These are phyloP conservation scores for Zymoseptoria pseudotritici DNA, from an alignment of 2,329 filamentous ascomycete species.

Conservation along the genomic window DNA sequence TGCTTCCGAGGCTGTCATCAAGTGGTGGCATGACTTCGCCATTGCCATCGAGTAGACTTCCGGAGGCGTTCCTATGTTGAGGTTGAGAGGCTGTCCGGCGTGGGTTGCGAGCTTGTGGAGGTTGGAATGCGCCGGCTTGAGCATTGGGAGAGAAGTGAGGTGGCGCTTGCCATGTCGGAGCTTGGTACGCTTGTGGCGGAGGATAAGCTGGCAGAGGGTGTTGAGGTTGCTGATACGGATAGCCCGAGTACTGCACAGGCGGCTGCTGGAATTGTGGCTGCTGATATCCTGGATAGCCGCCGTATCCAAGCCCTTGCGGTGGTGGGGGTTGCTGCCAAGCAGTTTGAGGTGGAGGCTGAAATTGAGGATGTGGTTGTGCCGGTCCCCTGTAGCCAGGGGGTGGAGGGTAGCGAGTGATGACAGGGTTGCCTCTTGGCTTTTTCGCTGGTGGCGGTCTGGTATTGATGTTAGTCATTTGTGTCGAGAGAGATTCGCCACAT, in stretches of 20 bases:
- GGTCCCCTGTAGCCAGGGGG: constrained; percentile 39
- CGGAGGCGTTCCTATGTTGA: constrained; percentile 10
- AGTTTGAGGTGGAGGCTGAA: constrained; percentile 6
- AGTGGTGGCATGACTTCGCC: constrained; percentile 21
- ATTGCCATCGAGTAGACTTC: constrained; percentile 20
- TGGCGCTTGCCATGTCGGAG: not conserved
- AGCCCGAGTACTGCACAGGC: constrained; percentile 5
- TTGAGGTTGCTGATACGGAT: constrained; percentile 13
- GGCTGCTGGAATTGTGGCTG: constrained; percentile 1
- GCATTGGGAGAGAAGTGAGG: constrained; percentile 7
- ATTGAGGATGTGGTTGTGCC: constrained; percentile 10
- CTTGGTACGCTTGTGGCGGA: constrained; percentile 6
- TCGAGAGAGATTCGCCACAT: not conserved
- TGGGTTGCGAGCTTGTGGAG: constrained; percentile 5
- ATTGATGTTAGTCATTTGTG: not conserved
- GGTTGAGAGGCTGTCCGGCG: constrained; percentile 12
- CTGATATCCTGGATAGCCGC: constrained; percentile 4
- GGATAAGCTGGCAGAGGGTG: constrained; percentile 6
- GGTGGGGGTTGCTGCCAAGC: constrained; percentile 4
- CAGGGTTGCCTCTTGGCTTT: constrained; percentile 39
- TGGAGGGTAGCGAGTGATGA: constrained; percentile 44
- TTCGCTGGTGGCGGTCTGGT: constrained; percentile 31
- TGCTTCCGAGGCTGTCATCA: constrained; percentile 4
- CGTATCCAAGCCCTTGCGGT: not conserved
- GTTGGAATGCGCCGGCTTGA: constrained; percentile 13